These are phyloP conservation scores for Leccinum angustisporum DNA, from an alignment of 1,284 basidiomycete species.

Conservation along the genomic window DNA sequence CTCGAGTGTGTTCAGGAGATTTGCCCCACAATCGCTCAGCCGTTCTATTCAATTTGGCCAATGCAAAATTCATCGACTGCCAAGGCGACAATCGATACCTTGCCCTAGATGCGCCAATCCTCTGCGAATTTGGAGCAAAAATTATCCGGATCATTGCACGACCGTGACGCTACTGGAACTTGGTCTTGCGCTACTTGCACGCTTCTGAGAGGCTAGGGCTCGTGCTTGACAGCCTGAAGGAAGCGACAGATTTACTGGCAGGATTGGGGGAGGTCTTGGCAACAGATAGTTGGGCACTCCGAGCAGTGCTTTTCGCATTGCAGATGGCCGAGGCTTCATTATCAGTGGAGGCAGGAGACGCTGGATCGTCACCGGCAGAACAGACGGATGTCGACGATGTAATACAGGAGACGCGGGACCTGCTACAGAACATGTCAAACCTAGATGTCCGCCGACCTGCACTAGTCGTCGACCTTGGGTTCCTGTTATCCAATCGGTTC, in stretches of 20 bases:
- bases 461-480: not conserved
- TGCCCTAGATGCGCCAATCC: not conserved
- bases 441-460: not conserved
- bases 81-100: not conserved
- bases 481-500: not conserved
- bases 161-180: not conserved
- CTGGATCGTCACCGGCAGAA: not conserved
- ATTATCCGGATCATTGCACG: not conserved
- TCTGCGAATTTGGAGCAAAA: not conserved
- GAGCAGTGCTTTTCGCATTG: not conserved
- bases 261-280: not conserved
- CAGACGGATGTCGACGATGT: too few species aligned
- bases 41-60: not conserved
- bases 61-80: not conserved
- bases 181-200: not conserved
- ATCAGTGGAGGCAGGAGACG: not conserved
- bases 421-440: not conserved
- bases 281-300: not conserved
- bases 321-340: not conserved
- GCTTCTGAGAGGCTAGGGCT: too few species aligned
- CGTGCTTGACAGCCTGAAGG: not conserved
- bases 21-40: not conserved
- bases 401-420: not conserved
- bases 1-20: not conserved
- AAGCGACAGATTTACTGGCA: not conserved